Percentiles rank a stretch among this genome's conserved stretches.
Conservation (phyloP, 192 early-diverging fungal genomes). For the Coemansia sp. region DNA sequence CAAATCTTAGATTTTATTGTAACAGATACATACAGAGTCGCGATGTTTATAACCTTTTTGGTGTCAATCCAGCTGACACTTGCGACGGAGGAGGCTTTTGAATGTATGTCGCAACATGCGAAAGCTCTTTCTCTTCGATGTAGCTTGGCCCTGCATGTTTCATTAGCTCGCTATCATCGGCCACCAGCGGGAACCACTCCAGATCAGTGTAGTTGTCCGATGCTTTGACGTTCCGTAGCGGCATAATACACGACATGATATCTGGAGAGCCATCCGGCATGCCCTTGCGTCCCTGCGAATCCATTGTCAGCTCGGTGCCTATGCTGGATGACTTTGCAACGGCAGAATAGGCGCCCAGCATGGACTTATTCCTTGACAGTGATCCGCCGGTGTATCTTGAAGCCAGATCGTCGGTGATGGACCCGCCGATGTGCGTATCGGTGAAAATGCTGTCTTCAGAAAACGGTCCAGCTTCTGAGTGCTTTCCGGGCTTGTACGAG, state of each 20-base stretch:
- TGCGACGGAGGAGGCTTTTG: conserved; percentile 25
- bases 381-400: conserved; percentile 41
- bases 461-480: conserved; percentile 7
- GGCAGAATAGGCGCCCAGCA: conserved; percentile 16
- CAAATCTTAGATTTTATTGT: neutral
- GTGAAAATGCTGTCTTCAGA: conserved; percentile 22
- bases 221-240: conserved; percentile 33
- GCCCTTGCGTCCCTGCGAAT: conserved; percentile 38
- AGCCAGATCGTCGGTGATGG: conserved; percentile 39
- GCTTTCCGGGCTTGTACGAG: conserved; percentile 33
- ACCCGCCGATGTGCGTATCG: conserved; percentile 15
- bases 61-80: conserved; percentile 10
- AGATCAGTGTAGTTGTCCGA: conserved; percentile 45
- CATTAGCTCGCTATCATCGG: conserved; percentile 24
- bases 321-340: conserved; percentile 12
- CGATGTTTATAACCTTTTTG: conserved; percentile 9
- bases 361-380: conserved; percentile 23
- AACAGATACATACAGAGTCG: conserved; percentile 3
- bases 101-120: conserved; percentile 33
- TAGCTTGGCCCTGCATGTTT: conserved; percentile 38
- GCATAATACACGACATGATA: conserved; percentile 30
- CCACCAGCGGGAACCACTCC: conserved; percentile 50
- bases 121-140: conserved; percentile 39
- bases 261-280: conserved; percentile 47
- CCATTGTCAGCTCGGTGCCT: conserved; percentile 43